phyloP scores from a whole-genome alignment of 2,329 filamentous ascomycete species.

The Venturia pyrina region DNA sequence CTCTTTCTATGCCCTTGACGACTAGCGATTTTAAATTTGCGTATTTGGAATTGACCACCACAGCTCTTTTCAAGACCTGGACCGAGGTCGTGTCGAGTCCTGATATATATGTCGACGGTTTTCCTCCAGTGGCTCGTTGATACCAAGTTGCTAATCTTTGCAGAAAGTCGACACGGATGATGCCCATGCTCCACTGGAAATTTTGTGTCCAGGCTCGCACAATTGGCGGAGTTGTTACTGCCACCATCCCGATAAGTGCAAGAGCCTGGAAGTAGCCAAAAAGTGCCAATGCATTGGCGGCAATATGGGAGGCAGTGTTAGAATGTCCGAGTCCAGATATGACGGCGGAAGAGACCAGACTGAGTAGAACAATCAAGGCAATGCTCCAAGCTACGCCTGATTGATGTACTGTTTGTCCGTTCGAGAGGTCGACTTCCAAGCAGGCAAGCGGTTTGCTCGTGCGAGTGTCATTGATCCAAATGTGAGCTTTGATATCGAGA shows the following conservation, averaged over 20 bases:
- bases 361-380: conserved; percentile 76
- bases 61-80: conserved; percentile 62
- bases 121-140: conserved; percentile 83
- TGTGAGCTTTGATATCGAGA: conserved; percentile 73
- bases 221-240: conserved; percentile 73
- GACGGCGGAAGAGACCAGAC: conserved; percentile 73
- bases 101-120: conserved; percentile 67
- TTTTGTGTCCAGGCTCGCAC: conserved; percentile 92
- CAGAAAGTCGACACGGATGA: conserved; percentile 75
- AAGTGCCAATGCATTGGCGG: conserved; percentile 81
- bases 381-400: conserved; percentile 82
- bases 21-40: conserved; percentile 27
- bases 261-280: conserved; percentile 93
- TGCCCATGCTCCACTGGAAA: conserved; percentile 97
- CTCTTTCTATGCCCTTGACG: conserved; percentile 77
- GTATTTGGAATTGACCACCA: neutral
- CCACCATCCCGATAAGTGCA: conserved; percentile 59
- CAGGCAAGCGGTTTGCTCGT: conserved; percentile 64
- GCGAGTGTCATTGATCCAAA: conserved; percentile 65
- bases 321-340: conserved; percentile 85
- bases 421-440: conserved; percentile 77
- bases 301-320: conserved; percentile 90
- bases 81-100: conserved; percentile 67
- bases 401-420: conserved; percentile 85
- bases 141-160: conserved; percentile 92